Conservation (phyloP, 805 yeast genomes). For the Cyberlindnera amylophila region DNA sequence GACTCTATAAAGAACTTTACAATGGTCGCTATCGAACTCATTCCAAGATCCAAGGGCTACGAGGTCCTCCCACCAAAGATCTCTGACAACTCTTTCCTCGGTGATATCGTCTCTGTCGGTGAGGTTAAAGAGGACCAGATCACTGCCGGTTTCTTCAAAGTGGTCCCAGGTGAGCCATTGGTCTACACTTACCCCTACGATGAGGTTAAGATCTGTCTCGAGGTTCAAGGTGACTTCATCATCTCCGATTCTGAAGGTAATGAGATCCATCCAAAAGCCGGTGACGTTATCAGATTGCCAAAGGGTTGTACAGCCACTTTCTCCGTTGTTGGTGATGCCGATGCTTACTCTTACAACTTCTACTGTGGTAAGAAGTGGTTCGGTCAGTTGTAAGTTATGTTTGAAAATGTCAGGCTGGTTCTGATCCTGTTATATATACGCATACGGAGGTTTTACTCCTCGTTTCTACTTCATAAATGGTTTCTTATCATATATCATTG, state of each 20-base stretch:
- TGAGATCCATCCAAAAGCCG: conserved; percentile 53
- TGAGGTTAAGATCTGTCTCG: conserved; percentile 67
- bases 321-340: conserved; percentile 58
- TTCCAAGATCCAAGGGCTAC: conserved; percentile 51
- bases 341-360: conserved; percentile 40
- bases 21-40: conserved; percentile 51
- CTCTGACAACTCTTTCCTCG: conserved; percentile 63
- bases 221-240: conserved; percentile 56
- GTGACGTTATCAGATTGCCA: conserved; percentile 64
- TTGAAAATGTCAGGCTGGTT: not conserved
- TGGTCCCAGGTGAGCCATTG: conserved; percentile 64
- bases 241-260: conserved; percentile 63
- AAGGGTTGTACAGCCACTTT: conserved; percentile 68
- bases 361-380: conserved; percentile 25
- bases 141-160: conserved; percentile 65
- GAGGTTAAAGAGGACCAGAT: conserved; percentile 55
- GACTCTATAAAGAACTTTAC: no score
- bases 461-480: no score
- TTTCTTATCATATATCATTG: no score
- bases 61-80: conserved; percentile 56
- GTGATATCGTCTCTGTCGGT: conserved; percentile 58
- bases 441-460: no score
- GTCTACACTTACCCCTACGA: conserved; percentile 60
- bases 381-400: conserved; percentile 1
- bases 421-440: not conserved